A percentile compares a stretch with the other conserved stretches of the same genome.
These are phyloP conservation scores for Extremus antarcticus DNA, from an alignment of 495 filamentous ascomycete species.

Conservation along the genomic window DNA sequence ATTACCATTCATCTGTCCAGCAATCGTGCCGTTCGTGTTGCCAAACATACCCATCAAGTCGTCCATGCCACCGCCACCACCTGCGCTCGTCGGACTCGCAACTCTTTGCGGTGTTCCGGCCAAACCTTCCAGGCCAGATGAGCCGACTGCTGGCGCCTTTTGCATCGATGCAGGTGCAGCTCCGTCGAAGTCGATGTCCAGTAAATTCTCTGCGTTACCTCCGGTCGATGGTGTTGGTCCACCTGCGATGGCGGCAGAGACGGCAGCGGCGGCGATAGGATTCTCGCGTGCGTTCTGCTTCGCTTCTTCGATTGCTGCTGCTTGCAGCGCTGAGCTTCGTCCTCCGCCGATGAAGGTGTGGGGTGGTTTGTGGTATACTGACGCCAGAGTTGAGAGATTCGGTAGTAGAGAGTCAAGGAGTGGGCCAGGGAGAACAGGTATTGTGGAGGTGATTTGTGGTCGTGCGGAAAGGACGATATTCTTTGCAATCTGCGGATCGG, in stretches of 20 bases:
- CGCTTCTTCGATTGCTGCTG: slow-evolving; percentile 91
- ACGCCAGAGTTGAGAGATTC: slow-evolving; percentile 91
- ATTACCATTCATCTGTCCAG: slow-evolving; percentile 37
- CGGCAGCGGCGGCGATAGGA: slow-evolving; percentile 77
- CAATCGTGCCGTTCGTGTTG: slow-evolving; percentile 16
- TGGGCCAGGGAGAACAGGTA: slow-evolving; percentile 68
- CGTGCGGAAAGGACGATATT: slow-evolving; percentile 88
- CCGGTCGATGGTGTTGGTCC: slow-evolving; percentile 41
- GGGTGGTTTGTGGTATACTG: slow-evolving; percentile 97
- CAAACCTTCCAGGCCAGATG: slow-evolving; percentile 61
- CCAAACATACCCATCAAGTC: slow-evolving; percentile 84
- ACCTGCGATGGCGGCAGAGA: slow-evolving; percentile 55
- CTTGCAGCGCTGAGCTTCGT: slow-evolving; percentile 86
- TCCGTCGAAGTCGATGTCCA: slow-evolving; percentile 98
- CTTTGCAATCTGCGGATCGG: slow-evolving; percentile 78
- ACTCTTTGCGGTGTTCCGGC: slow-evolving; percentile 73
- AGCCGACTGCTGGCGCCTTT: slow-evolving; percentile 48
- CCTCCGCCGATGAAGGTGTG: slow-evolving; percentile 94
- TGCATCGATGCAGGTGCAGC: slow-evolving; percentile 81
- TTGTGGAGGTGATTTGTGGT: slow-evolving; percentile 86
- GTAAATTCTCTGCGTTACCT: slow-evolving; percentile 82
- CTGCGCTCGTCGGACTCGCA: slow-evolving; percentile 44
- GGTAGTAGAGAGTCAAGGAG: slow-evolving; percentile 77
- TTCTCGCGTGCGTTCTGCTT: slow-evolving; percentile 85
- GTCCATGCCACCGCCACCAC: slow-evolving; percentile 51